phyloP scores from a whole-genome alignment of 441 rosid species.

The Viola pubescens region DNA sequence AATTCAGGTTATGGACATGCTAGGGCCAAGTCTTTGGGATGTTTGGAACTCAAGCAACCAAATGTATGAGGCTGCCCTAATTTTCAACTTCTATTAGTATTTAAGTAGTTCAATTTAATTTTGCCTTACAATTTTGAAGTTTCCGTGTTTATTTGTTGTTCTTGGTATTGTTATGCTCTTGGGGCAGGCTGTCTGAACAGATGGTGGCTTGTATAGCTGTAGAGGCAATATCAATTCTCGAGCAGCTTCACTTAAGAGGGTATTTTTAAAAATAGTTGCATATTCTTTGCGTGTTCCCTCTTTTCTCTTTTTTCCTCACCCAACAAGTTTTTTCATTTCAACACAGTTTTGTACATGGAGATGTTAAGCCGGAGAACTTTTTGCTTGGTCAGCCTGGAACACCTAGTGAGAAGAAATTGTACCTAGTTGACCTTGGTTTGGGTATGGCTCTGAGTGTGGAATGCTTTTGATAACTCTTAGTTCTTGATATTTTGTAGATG shows the following conservation, averaged over 20 bases:
- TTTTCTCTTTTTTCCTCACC: background rate
- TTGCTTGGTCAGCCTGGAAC: conserved; percentile 50
- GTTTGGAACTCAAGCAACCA: conserved; percentile 61
- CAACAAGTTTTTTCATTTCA: background rate
- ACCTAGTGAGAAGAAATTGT: conserved; percentile 47
- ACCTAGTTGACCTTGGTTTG: conserved; percentile 60
- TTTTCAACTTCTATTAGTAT: background rate
- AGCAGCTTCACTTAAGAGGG: conserved; percentile 66
- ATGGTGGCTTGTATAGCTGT: conserved; percentile 79
- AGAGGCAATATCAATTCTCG: conserved; percentile 73
- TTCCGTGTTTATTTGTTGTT: background rate
- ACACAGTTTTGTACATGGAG: conserved; percentile 61
- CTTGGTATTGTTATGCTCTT: conserved; percentile 11
- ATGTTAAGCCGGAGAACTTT: conserved; percentile 70
- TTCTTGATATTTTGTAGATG: background rate
- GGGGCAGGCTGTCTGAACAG: conserved; percentile 51
- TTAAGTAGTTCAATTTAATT: too few species aligned
- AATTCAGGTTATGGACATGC: conserved; percentile 65
- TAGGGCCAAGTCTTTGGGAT: conserved; percentile 81
- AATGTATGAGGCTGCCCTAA: conserved; percentile 31
- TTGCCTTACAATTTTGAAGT: conserved; percentile 2
- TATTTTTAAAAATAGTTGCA: conserved; percentile 11
- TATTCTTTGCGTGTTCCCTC: background rate
- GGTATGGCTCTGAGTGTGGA: conserved; percentile 26
- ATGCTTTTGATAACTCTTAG: background rate